A percentile compares a stretch with the other conserved stretches of the same genome.
Evolutionary conservation across 1,139 yeast species (phyloP).

Genomic region (Geotrichum citri-aurantii): DNA sequence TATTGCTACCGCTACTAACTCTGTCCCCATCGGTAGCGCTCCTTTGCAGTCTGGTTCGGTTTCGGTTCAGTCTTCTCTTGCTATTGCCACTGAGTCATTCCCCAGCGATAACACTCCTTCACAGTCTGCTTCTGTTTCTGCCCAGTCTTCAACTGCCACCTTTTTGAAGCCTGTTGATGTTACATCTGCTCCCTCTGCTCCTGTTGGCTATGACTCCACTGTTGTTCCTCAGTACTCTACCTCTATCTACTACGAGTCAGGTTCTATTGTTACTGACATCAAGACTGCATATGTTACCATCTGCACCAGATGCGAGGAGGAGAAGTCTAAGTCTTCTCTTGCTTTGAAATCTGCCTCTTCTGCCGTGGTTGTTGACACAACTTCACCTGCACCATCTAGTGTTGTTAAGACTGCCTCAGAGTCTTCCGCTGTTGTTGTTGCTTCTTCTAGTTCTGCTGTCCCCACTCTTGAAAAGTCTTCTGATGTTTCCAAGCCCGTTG

Average conservation of each 20-base stretch:
- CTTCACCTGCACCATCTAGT: neutral
- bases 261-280: conserved; percentile 4
- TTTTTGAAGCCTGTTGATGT: neutral
- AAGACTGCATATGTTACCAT: conserved; percentile 2
- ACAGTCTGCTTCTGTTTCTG: neutral
- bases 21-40: too few species aligned
- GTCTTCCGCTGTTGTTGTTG: neutral
- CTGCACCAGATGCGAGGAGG: conserved; percentile 1
- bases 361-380: neutral
- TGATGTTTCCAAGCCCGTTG: neutral
- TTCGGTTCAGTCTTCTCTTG: too few species aligned
- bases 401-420: neutral
- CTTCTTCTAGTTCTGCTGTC: neutral
- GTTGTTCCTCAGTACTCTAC: neutral
- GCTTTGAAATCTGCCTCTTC: conserved; percentile 3
- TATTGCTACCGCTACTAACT: too few species aligned
- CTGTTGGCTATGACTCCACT: conserved; percentile 2
- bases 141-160: neutral
- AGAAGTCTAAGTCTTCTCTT: neutral
- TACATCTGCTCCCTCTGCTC: conserved; percentile 14
- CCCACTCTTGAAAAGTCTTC: neutral
- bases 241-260: neutral
- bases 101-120: too few species aligned
- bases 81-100: too few species aligned
- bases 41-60: too few species aligned